Evolutionary conservation across 768 basidiomycete genomes (phyloP), one percentile per base, ranked within the genome.

Genomic region (Crassisporium funariophilum): DNA sequence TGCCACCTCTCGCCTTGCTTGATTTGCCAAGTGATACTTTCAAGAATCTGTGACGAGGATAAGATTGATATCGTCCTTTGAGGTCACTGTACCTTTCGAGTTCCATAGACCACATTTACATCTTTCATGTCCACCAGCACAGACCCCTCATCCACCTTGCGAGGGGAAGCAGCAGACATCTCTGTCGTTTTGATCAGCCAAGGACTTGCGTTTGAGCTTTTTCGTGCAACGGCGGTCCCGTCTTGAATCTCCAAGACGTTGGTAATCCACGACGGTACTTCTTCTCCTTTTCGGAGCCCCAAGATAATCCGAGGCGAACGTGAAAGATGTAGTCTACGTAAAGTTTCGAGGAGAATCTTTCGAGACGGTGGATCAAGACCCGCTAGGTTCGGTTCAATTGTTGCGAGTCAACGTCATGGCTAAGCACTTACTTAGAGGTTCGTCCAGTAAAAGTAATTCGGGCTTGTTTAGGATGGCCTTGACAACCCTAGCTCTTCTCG

Each of bases 1-100:
- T 95, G 89, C 91, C 93, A 98, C 21, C 88, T 77, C 35, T 95
- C 85, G 31, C 92, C 91, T 54, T 81, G 77, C 2, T 75, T 75
- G 49, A 98, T 84, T 29, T 82, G 78, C 95, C 95, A 98, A 44
- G 79, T 78, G 37, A 98, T 80, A 46, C 83, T 70, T 50, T 79
- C 75, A 2, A 99, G 77, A 4, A 94, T 82, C 89, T 92, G 41
- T 21, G 3, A 13, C n/a, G 1, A 15, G 13, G 22, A 5, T n/a
- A 10, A 12, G 35, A 3, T 29, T 16, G 24, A 23, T 15, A 10
- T 9, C 12, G 41, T 12, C 20, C 24, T 31, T 31, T 16, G 13
- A 29, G 13, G 44, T 19, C 51, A 4, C 17, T 63, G 40, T 60
- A 82, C 88, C 62, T 76, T 77, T 23, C 86, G 76, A 2, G 77